Base-by-base conservation (phyloP, 2,329 filamentous ascomycete genomes). In the Chalara sp. region DNA sequence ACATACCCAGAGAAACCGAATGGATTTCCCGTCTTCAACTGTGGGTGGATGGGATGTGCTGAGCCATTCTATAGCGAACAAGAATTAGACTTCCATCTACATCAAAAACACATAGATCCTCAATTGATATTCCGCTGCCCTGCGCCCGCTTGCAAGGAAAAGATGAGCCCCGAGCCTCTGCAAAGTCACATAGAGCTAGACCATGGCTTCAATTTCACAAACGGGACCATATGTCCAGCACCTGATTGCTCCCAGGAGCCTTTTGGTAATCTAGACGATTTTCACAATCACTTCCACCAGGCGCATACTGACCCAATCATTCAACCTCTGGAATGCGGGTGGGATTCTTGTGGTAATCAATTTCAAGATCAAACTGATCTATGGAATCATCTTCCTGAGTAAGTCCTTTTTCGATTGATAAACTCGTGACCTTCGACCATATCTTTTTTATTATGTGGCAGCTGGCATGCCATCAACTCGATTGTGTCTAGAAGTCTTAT, bases 231-330 rank as follows among this genome's bases (percentile, higher is more conserved):
- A 42, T 65, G 63, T 49, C 63, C 63, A 28, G 61, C 56, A 51
- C 57, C 60, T 7, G 49, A 48, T 32, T 64, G 62, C 47, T 47
- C 52, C 35, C 49, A 53, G 37, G 51, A 58, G 33, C 55, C 53
- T 28, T 60, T 53, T 47, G 55, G 52, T 30, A 54, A 61, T 50
- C 57, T 57, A 40, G 47, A 53, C 13, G 59, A 55, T 53, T 55
- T 65, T 45, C 62, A 65, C 39, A 56, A 60, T 47, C 63, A 65
- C 44, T 55, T 64, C 28, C 59, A 61, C 46, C 50, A 58, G 44
- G 56, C 53, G 43, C 63, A 65, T 51, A 58, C 61, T 8, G 62
- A 53, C 32, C 61, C 61, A 29, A 48, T 48, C 41, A 55, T 58
- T 52, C 61, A 61, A 28, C 42, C 49, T 5, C 51, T 65, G 12